These are phyloP conservation scores for Melastoma malabathricum DNA, from an alignment of 345 rosid species.

Conservation along the genomic window DNA sequence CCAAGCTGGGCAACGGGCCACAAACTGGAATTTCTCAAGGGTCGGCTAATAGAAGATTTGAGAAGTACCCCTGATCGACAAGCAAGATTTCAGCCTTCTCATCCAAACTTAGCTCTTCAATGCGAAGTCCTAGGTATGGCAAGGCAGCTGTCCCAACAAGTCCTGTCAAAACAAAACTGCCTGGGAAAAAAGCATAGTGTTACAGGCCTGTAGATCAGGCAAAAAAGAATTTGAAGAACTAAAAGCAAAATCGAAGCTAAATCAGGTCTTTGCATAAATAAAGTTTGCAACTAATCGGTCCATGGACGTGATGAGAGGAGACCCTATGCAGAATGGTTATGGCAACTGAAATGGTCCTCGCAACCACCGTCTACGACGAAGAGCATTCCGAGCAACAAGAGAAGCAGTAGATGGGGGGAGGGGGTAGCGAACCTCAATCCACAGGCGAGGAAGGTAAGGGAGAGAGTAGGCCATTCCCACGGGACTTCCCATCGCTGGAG, in stretches of 20 bases:
- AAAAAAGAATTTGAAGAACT: background rate
- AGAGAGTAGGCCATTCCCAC: conserved; percentile 81
- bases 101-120: conserved; percentile 62
- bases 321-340: no score
- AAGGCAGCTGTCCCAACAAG: conserved; percentile 47
- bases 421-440: conserved; percentile 46
- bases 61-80: conserved; percentile 61
- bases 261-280: no score
- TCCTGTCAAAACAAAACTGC: conserved; percentile 96
- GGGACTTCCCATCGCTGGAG: conserved; percentile 87
- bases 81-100: conserved; percentile 73
- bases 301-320: no score
- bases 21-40: background rate
- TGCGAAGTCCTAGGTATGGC: conserved; percentile 45
- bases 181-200: conserved; percentile 36
- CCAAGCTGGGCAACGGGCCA: no score
- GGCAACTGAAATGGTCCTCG: no score
- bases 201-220: conserved; percentile 2
- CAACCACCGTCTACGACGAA: background rate
- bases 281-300: no score
- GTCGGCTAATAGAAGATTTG: background rate
- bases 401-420: background rate
- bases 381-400: conserved; percentile 1
- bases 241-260: background rate
- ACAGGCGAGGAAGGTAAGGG: conserved; percentile 78